A percentile compares a stretch with the other conserved stretches of the same genome.
These are phyloP conservation scores for Phallus indusiatus DNA, from an alignment of 768 basidiomycete species.

Conservation along the genomic window DNA sequence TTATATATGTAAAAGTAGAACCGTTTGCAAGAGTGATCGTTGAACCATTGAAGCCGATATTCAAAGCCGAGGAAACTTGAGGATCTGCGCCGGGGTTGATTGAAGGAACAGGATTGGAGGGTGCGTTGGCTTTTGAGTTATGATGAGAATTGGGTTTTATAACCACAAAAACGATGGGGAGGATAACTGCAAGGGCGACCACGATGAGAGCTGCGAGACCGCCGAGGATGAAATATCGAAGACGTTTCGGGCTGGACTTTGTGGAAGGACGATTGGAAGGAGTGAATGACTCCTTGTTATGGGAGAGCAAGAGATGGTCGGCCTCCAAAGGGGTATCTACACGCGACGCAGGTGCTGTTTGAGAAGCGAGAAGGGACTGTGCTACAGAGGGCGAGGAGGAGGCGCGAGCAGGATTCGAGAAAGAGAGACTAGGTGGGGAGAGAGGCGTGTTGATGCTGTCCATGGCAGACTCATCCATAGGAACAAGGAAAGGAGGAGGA, in stretches of 20 bases:
- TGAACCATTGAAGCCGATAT: constrained; percentile 62
- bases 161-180: constrained; percentile 16
- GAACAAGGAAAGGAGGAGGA: no score
- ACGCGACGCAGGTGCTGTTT: neutral
- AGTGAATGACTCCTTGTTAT: neutral
- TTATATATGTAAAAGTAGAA: constrained; percentile 63
- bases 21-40: constrained; percentile 57
- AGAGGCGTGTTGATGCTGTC: neutral
- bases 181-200: constrained; percentile 13
- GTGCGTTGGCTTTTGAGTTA: neutral
- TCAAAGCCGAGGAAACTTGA: constrained; percentile 20
- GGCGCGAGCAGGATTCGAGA: neutral
- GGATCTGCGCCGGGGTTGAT: neutral
- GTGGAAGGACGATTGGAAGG: neutral
- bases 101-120: neutral
- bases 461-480: neutral
- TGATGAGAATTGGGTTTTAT: constrained; percentile 10
- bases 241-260: neutral
- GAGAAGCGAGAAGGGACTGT: neutral
- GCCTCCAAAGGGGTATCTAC: neutral
- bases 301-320: neutral
- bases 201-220: constrained; percentile 5
- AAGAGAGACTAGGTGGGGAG: neutral
- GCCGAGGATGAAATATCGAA: neutral
- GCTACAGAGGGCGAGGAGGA: neutral